These are phyloP conservation scores for Filobasidium uniguttulatum DNA, from an alignment of 1,284 basidiomycete species.

Conservation along the genomic window DNA sequence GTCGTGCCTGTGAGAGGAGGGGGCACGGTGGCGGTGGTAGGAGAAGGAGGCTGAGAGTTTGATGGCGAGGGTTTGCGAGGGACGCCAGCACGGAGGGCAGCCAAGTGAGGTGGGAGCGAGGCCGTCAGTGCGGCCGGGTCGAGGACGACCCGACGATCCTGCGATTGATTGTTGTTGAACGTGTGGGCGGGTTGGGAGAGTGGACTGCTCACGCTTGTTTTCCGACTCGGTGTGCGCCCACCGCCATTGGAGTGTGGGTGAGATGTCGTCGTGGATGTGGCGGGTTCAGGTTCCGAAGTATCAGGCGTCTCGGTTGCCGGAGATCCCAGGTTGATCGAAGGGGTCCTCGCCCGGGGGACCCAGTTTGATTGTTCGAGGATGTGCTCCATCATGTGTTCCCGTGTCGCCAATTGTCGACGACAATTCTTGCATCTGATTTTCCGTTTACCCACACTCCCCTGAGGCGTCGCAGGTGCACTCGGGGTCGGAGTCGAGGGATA, in stretches of 20 bases:
- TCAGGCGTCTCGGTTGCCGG: too few relatives aligned
- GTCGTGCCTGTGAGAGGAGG: too few relatives aligned
- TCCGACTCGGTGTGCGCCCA: too few relatives aligned
- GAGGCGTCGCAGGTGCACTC: conserved; percentile 48
- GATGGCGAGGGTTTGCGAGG: background rate
- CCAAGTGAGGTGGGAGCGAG: conserved; percentile 15
- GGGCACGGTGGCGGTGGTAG: background rate
- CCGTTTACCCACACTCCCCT: conserved; percentile 26
- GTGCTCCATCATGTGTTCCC: conserved; percentile 85
- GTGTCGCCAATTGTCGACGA: conserved; percentile 67
- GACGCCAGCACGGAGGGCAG: conserved; percentile 11
- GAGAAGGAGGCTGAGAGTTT: background rate
- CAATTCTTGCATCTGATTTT: conserved; percentile 82
- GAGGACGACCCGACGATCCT: conserved; percentile 3
- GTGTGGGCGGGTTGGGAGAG: conserved; percentile 3
- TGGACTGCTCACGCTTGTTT: background rate
- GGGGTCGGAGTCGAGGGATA: conserved; percentile 53
- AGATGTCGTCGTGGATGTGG: background rate
- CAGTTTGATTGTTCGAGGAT: conserved; percentile 40
- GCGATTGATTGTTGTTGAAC: background rate
- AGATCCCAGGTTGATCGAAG: conserved; percentile 16
- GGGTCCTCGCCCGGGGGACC: conserved; percentile 28
- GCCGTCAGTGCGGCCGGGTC: conserved; percentile 11
- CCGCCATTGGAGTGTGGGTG: too few relatives aligned
- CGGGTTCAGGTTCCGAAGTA: background rate